Evolutionary conservation across 768 basidiomycete genomes (phyloP).

Genomic region (Trametes gibbosa): DNA sequence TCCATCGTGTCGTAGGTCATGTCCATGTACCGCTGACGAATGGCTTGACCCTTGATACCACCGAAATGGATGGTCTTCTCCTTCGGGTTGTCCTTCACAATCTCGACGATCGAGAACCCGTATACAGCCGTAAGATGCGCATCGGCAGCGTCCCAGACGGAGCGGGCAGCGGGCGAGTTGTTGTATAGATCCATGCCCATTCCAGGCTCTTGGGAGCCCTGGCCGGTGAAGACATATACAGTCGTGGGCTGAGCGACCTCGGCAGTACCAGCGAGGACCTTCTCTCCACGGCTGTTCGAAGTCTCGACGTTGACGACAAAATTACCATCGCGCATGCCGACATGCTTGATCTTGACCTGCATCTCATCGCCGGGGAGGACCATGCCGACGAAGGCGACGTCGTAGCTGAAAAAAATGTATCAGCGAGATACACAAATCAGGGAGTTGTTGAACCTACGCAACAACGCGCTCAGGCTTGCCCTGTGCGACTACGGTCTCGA

Average conservation of each 20-base stretch:
- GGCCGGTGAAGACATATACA: constrained; percentile 97
- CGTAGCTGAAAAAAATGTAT: constrained; percentile 53
- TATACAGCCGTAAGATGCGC: constrained; percentile 91
- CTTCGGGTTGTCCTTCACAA: constrained; percentile 98
- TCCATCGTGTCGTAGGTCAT: constrained; percentile 98
- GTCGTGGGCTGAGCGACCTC: constrained; percentile 92
- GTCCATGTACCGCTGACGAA: constrained; percentile 99
- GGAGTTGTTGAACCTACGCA: constrained; percentile 49
- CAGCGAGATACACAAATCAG: background rate
- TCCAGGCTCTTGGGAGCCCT: constrained; percentile 95
- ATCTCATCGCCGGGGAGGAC: constrained; percentile 89
- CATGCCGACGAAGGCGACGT: constrained; percentile 97
- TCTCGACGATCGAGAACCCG: constrained; percentile 98
- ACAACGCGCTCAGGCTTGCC: constrained; percentile 90
- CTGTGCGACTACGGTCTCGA: constrained; percentile 92
- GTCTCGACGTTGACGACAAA: constrained; percentile 90
- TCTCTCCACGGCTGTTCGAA: constrained; percentile 80
- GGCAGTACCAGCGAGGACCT: constrained; percentile 88
- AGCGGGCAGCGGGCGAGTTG: constrained; percentile 86
- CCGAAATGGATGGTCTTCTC: constrained; percentile 98
- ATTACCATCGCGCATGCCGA: constrained; percentile 90
- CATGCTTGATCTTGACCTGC: constrained; percentile 82
- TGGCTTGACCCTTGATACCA: constrained; percentile 98
- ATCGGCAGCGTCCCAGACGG: constrained; percentile 97
- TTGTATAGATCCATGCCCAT: constrained; percentile 99